Evolutionary conservation across 768 basidiomycete genomes (phyloP), one percentile per base, ranked within the genome.

Genomic region (Sarcomyxa edulis): DNA sequence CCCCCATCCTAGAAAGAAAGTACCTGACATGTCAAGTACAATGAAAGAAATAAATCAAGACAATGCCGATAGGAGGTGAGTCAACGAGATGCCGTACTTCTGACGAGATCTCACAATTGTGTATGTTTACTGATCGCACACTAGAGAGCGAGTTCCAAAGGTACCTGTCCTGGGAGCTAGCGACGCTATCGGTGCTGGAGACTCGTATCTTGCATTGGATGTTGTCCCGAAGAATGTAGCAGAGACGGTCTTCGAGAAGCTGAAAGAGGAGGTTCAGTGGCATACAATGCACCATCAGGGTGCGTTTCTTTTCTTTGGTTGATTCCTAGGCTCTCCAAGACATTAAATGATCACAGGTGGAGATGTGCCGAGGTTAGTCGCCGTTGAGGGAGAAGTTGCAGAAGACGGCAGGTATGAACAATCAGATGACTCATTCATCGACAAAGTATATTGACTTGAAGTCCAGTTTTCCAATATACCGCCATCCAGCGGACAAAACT

Each of bases 401-500:
- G 49, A 58, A 26, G 76, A 76, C 44, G 71, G 74, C 29, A 74
- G 72, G 75, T 71, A 34, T 23, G 52, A 22, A 12, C 22, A 5
- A 23, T 15, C 27, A 20, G 5, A 23, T 22, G 8, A 4, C 11
- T 23, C 19, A 7, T 7, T 25, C 31, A 31, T 25, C 26, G 5
- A 23, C 7, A 21, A 19, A 39, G 5, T 15, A 4, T 14, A 12
- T 18, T 36, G 1, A 22, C 23, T 11, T 16, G 7, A 24, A 24
- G 15, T 18, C 6, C 42, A 86, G 83, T 49, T 79, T 76, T 52
- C 87, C 88, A 4, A 68, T 90, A 37, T 91, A 90, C 56, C 78
- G 88, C 23, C 85, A 89, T 54, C 88, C 88, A 10, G 76, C 85
- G 3, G 87, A 91, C 53, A 74, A 81, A 48, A 84, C 84, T 0